These are phyloP conservation scores for Lentinula sp. DNA, from an alignment of 768 basidiomycete genomes.

Conservation along the genomic window DNA sequence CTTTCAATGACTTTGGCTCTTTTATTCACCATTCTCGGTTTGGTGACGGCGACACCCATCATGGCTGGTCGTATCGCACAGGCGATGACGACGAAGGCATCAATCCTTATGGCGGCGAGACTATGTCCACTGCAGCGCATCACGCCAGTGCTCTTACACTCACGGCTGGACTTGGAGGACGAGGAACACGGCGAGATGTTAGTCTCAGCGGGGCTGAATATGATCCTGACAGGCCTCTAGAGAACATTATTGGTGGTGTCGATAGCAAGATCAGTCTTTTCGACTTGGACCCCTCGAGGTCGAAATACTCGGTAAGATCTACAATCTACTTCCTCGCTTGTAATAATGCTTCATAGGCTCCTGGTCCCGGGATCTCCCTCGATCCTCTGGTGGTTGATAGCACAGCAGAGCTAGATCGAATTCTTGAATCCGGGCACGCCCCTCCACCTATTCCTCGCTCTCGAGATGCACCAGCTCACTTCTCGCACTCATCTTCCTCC, in stretches of 20 bases:
- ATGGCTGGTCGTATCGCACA: constrained; percentile 52
- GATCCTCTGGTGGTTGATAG: constrained; percentile 58
- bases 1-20: constrained; percentile 52
- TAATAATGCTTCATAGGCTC: constrained; percentile 7
- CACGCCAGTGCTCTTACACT: constrained; percentile 88
- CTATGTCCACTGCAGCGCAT: constrained; percentile 80
- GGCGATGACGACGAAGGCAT: constrained; percentile 61
- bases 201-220: constrained; percentile 71
- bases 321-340: background rate
- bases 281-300: constrained; percentile 45
- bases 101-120: constrained; percentile 61
- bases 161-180: constrained; percentile 68
- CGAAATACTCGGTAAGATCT: constrained; percentile 40
- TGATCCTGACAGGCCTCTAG: constrained; percentile 76
- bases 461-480: constrained; percentile 37
- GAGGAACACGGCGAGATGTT: constrained; percentile 24
- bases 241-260: constrained; percentile 61
- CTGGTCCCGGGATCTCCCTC: constrained; percentile 30
- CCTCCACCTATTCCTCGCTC: constrained; percentile 19
- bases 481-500: constrained; percentile 39
- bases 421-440: constrained; percentile 50
- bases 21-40: constrained; percentile 54
- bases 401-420: constrained; percentile 55
- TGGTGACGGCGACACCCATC: constrained; percentile 47
- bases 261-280: constrained; percentile 52